Conservation (phyloP, 2,329 filamentous ascomycete species). For the Penicillium griseofulvum region DNA sequence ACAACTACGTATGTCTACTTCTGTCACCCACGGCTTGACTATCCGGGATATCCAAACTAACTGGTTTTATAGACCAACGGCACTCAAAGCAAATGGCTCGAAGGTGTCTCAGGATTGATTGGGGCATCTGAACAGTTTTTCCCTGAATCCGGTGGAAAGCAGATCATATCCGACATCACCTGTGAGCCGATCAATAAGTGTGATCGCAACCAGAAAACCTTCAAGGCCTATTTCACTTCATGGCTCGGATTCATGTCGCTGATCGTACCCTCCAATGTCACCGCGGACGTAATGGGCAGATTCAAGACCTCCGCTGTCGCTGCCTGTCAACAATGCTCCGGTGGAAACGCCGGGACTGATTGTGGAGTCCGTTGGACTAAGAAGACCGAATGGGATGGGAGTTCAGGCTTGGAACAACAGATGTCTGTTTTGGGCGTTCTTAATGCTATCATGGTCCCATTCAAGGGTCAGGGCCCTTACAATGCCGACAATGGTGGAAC, state of each 20-base stretch:
- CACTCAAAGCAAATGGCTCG: conserved; percentile 50
- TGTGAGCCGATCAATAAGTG: conserved; percentile 62
- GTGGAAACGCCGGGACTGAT: conserved; percentile 47
- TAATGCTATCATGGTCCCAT: conserved; percentile 56
- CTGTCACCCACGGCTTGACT: background rate
- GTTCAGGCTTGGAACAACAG: conserved; percentile 62
- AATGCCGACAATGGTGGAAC: conserved; percentile 54
- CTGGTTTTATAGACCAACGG: conserved; percentile 45
- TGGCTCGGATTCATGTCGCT: conserved; percentile 61
- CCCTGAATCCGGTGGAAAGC: conserved; percentile 40
- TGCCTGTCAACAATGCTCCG: conserved; percentile 61
- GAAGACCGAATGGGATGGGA: conserved; percentile 50
- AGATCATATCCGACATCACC: conserved; percentile 61
- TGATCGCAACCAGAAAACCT: conserved; percentile 66
- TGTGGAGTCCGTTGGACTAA: conserved; percentile 62
- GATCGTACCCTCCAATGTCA: conserved; percentile 56
- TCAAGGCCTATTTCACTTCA: conserved; percentile 66
- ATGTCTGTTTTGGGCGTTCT: conserved; percentile 64
- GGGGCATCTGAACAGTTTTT: conserved; percentile 50
- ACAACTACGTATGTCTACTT: conserved; percentile 47
- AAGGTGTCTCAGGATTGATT: conserved; percentile 54
- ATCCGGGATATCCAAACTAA: conserved; percentile 26
- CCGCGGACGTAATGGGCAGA: conserved; percentile 53
- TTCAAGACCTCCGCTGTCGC: conserved; percentile 57
- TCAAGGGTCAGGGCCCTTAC: conserved; percentile 45